Evolutionary conservation across 306 rosid genomes (phyloP).

Genomic region (Vigna mungo): DNA sequence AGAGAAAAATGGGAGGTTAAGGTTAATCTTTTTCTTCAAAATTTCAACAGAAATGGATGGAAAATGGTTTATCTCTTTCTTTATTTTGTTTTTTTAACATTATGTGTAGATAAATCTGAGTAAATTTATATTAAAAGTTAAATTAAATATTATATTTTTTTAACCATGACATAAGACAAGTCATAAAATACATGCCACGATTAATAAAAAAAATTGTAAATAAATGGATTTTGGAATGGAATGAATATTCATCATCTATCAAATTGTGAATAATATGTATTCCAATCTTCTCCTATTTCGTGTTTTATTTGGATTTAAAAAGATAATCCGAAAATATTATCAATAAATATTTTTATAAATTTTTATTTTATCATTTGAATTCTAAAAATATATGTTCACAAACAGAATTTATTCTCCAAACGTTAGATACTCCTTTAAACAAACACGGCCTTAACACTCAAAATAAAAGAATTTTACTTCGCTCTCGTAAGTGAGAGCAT

Average conservation of each 20-base stretch:
- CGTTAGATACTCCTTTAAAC: not conserved
- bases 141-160: no score
- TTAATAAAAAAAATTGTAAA: not conserved
- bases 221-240: not conserved
- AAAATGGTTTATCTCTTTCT: no score
- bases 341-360: not conserved
- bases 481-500: not conserved
- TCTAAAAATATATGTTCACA: not conserved
- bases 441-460: conserved; percentile 3
- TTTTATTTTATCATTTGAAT: not conserved
- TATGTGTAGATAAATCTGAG: no score
- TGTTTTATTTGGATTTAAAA: not conserved
- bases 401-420: not conserved
- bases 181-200: no score
- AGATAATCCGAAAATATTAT: not conserved
- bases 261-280: not conserved
- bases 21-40: no score
- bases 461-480: not conserved
- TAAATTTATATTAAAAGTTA: no score
- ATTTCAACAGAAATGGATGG: no score
- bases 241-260: not conserved
- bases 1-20: no score
- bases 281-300: not conserved
- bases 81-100: no score
- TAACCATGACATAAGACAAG: no score